Base-by-base conservation (phyloP, 2,329 filamentous ascomycete genomes). In the Sarocladium brachiariae region DNA sequence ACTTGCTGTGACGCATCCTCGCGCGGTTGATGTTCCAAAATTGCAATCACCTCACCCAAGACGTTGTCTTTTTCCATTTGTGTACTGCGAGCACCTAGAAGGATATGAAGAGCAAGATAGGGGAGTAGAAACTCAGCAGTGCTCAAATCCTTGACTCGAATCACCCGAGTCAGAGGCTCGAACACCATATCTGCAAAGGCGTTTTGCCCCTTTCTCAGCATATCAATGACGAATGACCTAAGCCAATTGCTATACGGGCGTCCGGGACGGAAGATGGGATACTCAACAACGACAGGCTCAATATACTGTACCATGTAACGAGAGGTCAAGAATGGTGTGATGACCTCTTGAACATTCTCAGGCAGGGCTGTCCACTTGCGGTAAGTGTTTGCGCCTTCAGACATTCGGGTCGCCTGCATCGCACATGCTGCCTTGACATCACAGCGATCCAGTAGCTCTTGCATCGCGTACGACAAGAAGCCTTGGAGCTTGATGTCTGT, bases 381-480 rank as follows among this genome's bases (percentile, higher is more conserved):
- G 60, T 85, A 87, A 23, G 84, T 77, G 2, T 78, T 74, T 46
- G 77, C 78, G 10, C 75, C 74, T 24, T 83, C 78, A 2, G 64
- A 18, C 52, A 61, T 61, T 4, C 65, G 65, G 1, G 65, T 64
- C 3, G 69, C 67, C 33, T 70, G 65, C 63, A 67, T 65, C 25
- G 64, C 65, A 49, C 72, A 75, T 0, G 77, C 80, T 10, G 77
- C 72, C 52, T 76, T 83, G 60, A 96, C 84, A 24, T 86, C 84
- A 60, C 87, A 89, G 57, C 85, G 82, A 39, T 84, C 83, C 3
- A 97, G 76, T 35, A 97, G 76, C 59, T 95, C 86, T 66, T 99
- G 93, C 83, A 99, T 96, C 2, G 86, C 88, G 66, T 87, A 99
- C 1, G 92, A 92, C 16, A 99, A 75, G 62, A 95, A 96, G 0